phyloP scores from a whole-genome alignment of 495 filamentous ascomycete species.

The Podospora anserina region DNA sequence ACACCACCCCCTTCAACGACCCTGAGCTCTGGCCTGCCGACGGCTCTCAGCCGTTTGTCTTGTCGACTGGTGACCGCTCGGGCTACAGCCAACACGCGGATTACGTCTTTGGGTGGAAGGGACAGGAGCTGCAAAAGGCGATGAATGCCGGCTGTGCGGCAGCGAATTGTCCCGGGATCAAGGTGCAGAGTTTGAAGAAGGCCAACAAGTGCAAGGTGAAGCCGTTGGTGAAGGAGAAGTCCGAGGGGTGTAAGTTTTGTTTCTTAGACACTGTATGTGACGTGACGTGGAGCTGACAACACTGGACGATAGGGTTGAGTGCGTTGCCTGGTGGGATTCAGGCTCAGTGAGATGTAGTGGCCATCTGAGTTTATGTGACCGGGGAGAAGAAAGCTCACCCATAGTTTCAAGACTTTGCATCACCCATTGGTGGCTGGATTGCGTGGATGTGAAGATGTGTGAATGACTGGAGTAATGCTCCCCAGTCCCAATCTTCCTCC shows the following conservation, averaged over 20 bases:
- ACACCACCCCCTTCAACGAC: conserved; percentile 36
- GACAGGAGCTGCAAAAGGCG: conserved; percentile 30
- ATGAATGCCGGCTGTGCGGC: conserved; percentile 36
- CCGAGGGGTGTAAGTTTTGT: conserved; percentile 34
- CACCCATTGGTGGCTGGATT: too few species aligned
- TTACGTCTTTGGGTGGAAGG: conserved; percentile 36
- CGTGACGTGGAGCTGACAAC: background rate
- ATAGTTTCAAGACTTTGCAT: too few species aligned
- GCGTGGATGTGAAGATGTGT: too few species aligned
- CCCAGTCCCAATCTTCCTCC: too few species aligned
- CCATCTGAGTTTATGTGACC: background rate
- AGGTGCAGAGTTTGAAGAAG: conserved; percentile 31
- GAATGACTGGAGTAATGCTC: too few species aligned
- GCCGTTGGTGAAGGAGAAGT: conserved; percentile 28
- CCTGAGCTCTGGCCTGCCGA: conserved; percentile 39
- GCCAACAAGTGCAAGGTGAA: conserved; percentile 32
- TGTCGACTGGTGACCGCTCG: conserved; percentile 37
- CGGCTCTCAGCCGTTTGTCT: conserved; percentile 42
- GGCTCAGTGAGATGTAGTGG: background rate
- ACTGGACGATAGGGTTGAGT: background rate
- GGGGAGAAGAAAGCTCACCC: too few species aligned
- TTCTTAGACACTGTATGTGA: background rate
- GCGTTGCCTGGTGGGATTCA: background rate
- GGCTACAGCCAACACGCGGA: conserved; percentile 33
- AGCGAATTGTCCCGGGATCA: conserved; percentile 30